Base-by-base conservation (phyloP, 2,329 filamentous ascomycete genomes). In the Akanthomyces dipterigenus region DNA sequence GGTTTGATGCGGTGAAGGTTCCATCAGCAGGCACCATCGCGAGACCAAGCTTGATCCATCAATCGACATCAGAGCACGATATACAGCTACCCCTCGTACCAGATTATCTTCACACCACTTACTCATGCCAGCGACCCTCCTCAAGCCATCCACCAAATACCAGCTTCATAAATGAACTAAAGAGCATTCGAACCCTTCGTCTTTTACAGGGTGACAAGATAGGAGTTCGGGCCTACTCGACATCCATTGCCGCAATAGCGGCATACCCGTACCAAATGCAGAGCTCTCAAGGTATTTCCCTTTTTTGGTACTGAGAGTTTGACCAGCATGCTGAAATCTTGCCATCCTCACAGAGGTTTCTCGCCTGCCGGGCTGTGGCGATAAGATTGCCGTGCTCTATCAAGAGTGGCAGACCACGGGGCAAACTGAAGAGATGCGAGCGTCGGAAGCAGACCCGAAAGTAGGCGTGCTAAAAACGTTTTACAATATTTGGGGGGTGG, bases 401-500 rank as follows among this genome's bases (percentile, higher is more conserved):
- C 79, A 87, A 22, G 89, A 96, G 70, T 97, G 87, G 81, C 84
- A 75, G 14, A 70, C 78, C 2, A 80, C 81, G 0, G 87, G 86
- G 0, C 77, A 74, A 18, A 76, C 96, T 5, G 70, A 78, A 40
- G 89, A 90, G 26, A 86, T 87, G 0, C 76, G 82, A 8, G 82
- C 86, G 4, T 82, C 89, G 1, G 82, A 88, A 55, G 74, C 76
- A 0, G 87, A 96, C 66, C 77, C 84, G 14, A 83, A 81, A 62
- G 79, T 95, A 62, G 79, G 80, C 22, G 80, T 86, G 0, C 75
- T 97, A 3, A 79, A 84, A 49, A 72, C 81, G 0, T 97, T 98
- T 73, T 90, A 89, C 75, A 80, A 89, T 5, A 96, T 97, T 62
- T 96, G 91, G 90, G 93, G 93, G n/a, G 91, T 97, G 0, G 93